phyloP scores from a whole-genome alignment of 2,329 filamentous ascomycete genomes.

The Simplicillium sp. region DNA sequence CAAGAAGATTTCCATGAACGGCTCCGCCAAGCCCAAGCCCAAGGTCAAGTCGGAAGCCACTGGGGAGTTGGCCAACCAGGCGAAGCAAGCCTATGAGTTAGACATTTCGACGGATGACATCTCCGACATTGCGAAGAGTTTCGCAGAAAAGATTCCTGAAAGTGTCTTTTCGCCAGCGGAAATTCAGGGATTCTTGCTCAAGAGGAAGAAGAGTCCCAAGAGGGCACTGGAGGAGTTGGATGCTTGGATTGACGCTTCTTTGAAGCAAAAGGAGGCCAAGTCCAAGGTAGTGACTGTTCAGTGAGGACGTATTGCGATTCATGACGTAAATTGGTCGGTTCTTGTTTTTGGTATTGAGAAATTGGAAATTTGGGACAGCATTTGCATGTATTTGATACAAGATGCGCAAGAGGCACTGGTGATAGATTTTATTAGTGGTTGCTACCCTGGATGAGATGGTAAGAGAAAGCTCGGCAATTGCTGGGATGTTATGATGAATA shows the following conservation, averaged over 20 bases:
- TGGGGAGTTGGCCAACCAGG: slow-evolving; percentile 6
- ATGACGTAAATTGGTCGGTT: too few species aligned
- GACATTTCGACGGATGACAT: slow-evolving; percentile 30
- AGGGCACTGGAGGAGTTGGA: slow-evolving; percentile 43
- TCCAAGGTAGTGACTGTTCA: slow-evolving; percentile 40
- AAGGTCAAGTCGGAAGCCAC: slow-evolving; percentile 3
- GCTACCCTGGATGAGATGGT: too few species aligned
- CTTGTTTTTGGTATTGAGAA: too few species aligned
- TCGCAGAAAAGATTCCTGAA: slow-evolving; percentile 44
- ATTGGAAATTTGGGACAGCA: too few species aligned
- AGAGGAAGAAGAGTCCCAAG: slow-evolving; percentile 48
- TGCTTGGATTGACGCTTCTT: slow-evolving; percentile 41
- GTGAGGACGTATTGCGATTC: slow-evolving; percentile 13
- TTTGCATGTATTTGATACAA: too few species aligned
- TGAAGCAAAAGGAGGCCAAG: slow-evolving; percentile 39
- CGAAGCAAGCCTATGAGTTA: slow-evolving; percentile 15
- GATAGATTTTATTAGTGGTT: too few species aligned
- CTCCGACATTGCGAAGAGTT: slow-evolving; percentile 32
- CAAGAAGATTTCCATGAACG: slow-evolving; percentile 5
- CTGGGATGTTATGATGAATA: too few species aligned
- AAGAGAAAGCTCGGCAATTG: too few species aligned
- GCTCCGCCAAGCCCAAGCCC: slow-evolving; percentile 2
- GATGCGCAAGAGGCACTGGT: too few species aligned
- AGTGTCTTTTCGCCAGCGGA: slow-evolving; percentile 47
- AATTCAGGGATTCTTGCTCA: slow-evolving; percentile 56